These are phyloP conservation scores for Mycena galopus DNA, from an alignment of 768 basidiomycete species.

Conservation along the genomic window DNA sequence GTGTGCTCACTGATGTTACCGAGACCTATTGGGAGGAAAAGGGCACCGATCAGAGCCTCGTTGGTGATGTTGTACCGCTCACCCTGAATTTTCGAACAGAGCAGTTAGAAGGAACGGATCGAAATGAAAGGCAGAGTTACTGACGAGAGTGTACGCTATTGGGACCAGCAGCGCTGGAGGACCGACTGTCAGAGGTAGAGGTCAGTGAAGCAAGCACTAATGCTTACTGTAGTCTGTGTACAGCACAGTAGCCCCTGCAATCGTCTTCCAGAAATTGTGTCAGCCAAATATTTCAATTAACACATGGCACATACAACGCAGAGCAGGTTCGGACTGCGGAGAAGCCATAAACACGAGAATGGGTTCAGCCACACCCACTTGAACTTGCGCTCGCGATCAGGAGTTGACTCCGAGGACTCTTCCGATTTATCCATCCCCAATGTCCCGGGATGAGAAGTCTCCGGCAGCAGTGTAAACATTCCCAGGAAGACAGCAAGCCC, in stretches of 20 bases:
- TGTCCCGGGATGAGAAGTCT: slow-evolving; percentile 61
- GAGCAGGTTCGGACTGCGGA: slow-evolving; percentile 60
- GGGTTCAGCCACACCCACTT: slow-evolving; percentile 58
- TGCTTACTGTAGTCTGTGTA: slow-evolving; percentile 55
- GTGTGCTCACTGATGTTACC: slow-evolving; percentile 54
- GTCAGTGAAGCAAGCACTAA: background rate
- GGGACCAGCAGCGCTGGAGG: slow-evolving; percentile 54
- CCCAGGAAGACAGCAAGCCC: slow-evolving; percentile 47
- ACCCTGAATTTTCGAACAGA: slow-evolving; percentile 48
- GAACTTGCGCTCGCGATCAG: slow-evolving; percentile 8
- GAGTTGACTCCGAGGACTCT: background rate
- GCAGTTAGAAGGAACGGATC: background rate
- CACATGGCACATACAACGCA: slow-evolving; percentile 48
- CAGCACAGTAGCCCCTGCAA: slow-evolving; percentile 50
- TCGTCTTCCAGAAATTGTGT: slow-evolving; percentile 43
- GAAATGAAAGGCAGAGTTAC: slow-evolving; percentile 27
- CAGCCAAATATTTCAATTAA: background rate
- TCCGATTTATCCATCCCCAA: slow-evolving; percentile 52
- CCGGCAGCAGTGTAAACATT: slow-evolving; percentile 54
- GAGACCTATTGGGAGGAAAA: slow-evolving; percentile 56
- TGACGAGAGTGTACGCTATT: slow-evolving; percentile 64
- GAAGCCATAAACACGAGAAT: slow-evolving; percentile 51
- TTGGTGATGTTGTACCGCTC: slow-evolving; percentile 56
- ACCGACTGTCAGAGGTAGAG: background rate
- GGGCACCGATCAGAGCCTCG: slow-evolving; percentile 56